These are phyloP conservation scores for Penicillium riverlandense DNA, from an alignment of 495 filamentous ascomycete species.

Conservation along the genomic window DNA sequence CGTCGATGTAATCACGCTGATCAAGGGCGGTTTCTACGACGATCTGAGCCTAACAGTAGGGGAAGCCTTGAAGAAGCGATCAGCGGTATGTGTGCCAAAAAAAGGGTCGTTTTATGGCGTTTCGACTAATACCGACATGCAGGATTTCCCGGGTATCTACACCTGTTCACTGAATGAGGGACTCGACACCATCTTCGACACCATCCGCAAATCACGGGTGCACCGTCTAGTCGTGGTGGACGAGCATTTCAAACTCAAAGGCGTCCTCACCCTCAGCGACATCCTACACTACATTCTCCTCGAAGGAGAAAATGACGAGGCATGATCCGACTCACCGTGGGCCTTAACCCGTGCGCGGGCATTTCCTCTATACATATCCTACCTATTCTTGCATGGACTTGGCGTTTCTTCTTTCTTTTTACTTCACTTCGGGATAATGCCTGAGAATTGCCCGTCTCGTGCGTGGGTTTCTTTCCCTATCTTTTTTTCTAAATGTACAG, in stretches of 20 bases:
- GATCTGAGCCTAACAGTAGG: conserved; percentile 82
- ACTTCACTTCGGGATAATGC: neutral
- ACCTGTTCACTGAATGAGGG: conserved; percentile 89
- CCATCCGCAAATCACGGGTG: conserved; percentile 87
- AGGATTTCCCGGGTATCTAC: conserved; percentile 95
- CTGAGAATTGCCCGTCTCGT: neutral
- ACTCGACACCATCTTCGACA: conserved; percentile 93
- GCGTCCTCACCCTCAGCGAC: conserved; percentile 89
- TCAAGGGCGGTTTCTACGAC: conserved; percentile 89
- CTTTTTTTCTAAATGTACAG: conserved; percentile 12
- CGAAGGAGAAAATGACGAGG: conserved; percentile 60
- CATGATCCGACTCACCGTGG: conserved; percentile 15
- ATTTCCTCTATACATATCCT: conserved; percentile 18
- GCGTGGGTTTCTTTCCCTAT: conserved; percentile 2
- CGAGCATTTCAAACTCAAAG: conserved; percentile 74
- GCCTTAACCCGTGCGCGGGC: neutral
- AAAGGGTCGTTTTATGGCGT: neutral
- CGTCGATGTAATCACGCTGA: conserved; percentile 92
- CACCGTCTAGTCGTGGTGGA: conserved; percentile 91
- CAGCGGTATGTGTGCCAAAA: conserved; percentile 48
- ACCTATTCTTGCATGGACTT: conserved; percentile 24
- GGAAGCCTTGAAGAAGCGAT: conserved; percentile 79
- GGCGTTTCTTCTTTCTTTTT: conserved; percentile 23
- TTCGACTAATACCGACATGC: neutral
- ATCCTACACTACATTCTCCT: conserved; percentile 93